A percentile compares a stretch with the other conserved stretches of the same genome.
Evolutionary conservation across 176 grass and related monocot species (phyloP).

Genomic region (Pontederia crassipes): DNA sequence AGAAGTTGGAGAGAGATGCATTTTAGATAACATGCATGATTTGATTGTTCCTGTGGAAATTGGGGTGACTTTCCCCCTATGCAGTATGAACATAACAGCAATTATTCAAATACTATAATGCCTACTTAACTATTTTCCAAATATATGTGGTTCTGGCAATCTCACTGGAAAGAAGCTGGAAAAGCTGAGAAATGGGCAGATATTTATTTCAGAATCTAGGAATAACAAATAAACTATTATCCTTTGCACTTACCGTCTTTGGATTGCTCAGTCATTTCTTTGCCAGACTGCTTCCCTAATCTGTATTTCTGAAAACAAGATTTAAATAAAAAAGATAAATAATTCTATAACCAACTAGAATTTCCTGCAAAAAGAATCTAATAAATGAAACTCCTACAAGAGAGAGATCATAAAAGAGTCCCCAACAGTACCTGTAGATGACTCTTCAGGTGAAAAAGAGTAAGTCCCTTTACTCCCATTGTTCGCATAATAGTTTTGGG

Average conservation of each 20-base stretch:
- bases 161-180: neutral
- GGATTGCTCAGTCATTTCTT: constrained; percentile 69
- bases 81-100: too few species aligned
- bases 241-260: constrained; percentile 60
- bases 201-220: neutral
- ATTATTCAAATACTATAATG: too few species aligned
- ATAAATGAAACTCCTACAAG: constrained; percentile 1
- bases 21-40: too few species aligned
- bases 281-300: constrained; percentile 90
- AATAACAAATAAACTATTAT: neutral
- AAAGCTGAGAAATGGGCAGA: neutral
- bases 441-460: constrained; percentile 96
- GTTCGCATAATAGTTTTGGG: constrained; percentile 98
- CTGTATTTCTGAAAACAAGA: constrained; percentile 68
- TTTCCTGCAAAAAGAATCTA: constrained; percentile 11
- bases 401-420: neutral
- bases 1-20: too few species aligned
- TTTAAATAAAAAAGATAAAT: constrained; percentile 9
- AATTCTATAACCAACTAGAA: constrained; percentile 7
- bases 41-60: too few species aligned
- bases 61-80: too few species aligned
- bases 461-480: constrained; percentile 96
- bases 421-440: constrained; percentile 71
- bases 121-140: too few species aligned
- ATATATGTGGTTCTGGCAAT: neutral